Evolutionary conservation across 2,329 filamentous ascomycete genomes (phyloP), one percentile per base, ranked within the genome.

Genomic region (Pseudogymnoascus verrucosus): DNA sequence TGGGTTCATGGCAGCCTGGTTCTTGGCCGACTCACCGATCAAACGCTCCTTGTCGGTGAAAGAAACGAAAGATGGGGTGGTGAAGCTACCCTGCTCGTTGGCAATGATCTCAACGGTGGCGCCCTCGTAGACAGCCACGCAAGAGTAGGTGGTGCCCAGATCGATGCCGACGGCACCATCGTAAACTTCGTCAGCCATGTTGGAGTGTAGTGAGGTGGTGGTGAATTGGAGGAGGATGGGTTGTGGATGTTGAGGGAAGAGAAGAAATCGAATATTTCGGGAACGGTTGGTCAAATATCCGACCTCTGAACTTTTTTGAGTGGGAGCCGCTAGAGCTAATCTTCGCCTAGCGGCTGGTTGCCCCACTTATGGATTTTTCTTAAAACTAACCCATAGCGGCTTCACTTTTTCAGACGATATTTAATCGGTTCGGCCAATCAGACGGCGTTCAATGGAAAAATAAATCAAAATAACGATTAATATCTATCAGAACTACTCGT

Each of bases 141-240:
- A 99, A 76, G 95, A 98, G 88, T 99, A 99, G 80, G 95, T 99
- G 74, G 95, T 99, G 96, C 93, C 95, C 83, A 99, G 87, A 89
- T 99, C 95, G 84, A 99, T 99, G 88, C 95, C 95, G 84, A 98
- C 91, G 87, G 95, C 95, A 90, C 95, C 95, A 79, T 99, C 95
- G 81, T 98, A 99, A 75, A 96, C 88, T 88, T 97, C 93, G 80
- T 96, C 92, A 79, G 91, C 88, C 93, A 97, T 97, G 78, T 82
- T 91, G 77, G 65, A 65, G 57, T 67, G 63, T 64, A 31, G 44
- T 67, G 61, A 66, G 57, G 64, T 40, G 39, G 62, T 51, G n/a
- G 39, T 47, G 42, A 40, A 60, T 64, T 64, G 66, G 62, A 62
- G 51, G 51, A 57, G 51, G 60, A 63, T 68, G 59, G 54, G 63